phyloP scores from a whole-genome alignment of 176 grass and related monocot genomes.

The Stipa capillata region DNA sequence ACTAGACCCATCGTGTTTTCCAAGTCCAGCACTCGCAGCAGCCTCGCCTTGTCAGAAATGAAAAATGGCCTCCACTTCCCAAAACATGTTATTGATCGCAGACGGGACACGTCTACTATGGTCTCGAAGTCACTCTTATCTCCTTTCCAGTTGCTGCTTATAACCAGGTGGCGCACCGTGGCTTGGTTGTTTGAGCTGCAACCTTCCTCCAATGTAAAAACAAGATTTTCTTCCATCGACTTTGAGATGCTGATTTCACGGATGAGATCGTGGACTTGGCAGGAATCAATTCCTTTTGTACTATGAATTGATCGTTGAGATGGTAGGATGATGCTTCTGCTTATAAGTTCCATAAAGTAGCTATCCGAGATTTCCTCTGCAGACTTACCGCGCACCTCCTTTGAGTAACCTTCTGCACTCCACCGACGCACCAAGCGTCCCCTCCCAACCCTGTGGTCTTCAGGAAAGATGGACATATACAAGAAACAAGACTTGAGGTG shows the following conservation, averaged over 20 bases:
- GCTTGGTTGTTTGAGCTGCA: background rate
- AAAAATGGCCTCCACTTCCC: background rate
- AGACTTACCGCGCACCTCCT: background rate
- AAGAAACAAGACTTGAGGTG: background rate
- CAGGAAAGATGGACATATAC: background rate
- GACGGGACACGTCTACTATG: background rate
- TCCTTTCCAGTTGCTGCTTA: background rate
- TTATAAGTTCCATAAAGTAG: constrained; percentile 9
- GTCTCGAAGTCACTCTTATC: background rate
- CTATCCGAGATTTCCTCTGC: background rate
- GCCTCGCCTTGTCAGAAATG: background rate
- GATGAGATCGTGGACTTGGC: background rate
- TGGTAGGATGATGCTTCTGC: constrained; percentile 14
- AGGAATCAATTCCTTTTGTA: background rate
- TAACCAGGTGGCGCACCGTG: background rate
- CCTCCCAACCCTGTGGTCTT: background rate
- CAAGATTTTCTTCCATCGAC: background rate
- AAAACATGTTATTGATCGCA: constrained; percentile 14
- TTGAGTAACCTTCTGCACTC: constrained; percentile 17
- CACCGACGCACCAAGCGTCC: constrained; percentile 11
- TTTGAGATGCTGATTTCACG: background rate
- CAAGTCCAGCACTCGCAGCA: constrained; percentile 24
- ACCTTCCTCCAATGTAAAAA: background rate
- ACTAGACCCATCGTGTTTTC: background rate
- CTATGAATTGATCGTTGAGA: background rate